These are phyloP conservation scores for Pulveroboletus ravenelii DNA, from an alignment of 768 basidiomycete genomes.

Conservation along the genomic window DNA sequence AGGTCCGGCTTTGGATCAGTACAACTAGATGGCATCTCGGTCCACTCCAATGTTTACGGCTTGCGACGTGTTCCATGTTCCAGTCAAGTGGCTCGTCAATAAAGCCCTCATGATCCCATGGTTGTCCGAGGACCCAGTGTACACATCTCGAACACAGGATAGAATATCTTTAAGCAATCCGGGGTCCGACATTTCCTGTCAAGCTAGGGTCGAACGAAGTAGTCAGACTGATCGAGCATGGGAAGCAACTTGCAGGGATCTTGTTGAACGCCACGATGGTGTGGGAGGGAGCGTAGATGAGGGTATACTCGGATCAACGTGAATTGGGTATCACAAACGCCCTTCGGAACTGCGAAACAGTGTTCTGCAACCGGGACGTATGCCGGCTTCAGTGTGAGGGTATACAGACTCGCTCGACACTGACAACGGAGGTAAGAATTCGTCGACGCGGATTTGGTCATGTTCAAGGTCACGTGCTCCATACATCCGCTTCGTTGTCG, in stretches of 20 bases:
- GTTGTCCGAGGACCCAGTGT: no score
- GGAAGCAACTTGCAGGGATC: background rate
- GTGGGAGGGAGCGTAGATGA: background rate
- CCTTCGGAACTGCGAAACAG: no score
- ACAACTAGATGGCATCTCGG: background rate
- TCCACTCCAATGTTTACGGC: background rate
- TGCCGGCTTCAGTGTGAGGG: no score
- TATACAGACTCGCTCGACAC: no score
- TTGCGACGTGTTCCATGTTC: background rate
- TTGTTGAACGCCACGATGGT: background rate
- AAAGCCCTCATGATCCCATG: background rate
- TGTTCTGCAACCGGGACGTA: no score
- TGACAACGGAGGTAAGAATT: no score
- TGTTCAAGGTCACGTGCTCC: constrained; percentile 7
- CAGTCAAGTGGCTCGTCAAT: background rate
- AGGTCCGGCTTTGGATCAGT: background rate
- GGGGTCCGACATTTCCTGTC: background rate
- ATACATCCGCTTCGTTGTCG: background rate
- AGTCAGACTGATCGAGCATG: background rate
- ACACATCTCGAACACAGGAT: no score
- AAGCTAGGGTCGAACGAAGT: background rate
- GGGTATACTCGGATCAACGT: background rate
- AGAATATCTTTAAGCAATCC: background rate
- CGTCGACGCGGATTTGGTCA: no score
- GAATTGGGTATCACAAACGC: no score